Base-by-base conservation (phyloP, 306 rosid species). In the Ormosia emarginata region DNA sequence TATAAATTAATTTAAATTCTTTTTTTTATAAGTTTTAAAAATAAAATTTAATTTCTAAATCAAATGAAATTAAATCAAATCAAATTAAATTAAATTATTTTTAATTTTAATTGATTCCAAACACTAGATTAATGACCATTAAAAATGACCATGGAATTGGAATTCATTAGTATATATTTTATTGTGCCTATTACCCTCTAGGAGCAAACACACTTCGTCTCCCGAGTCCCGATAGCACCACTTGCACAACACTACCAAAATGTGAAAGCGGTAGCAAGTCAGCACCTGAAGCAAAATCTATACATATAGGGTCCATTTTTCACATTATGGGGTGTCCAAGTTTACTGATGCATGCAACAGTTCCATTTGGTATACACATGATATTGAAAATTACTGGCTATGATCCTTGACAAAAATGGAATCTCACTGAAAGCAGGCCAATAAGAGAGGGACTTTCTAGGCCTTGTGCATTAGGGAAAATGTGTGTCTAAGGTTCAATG, bases 231-330 rank as follows among this genome's bases (percentile, higher is more conserved):
- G 74, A 75, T 66, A 80, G 13, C 47, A 43, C 79, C 77, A 74
- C 69, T 79, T 62, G 44, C 85, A 70, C 62, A 47, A 79, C 74
- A 74, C 80, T 82, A 82, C 18, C 50, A 47, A 64, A 61, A 32
- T 62, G n/a, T 68, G 82, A 55, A 77, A 79, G 87, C 83, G 85
- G 89, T 3, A 55, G 79, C 43, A 73, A 67, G 86, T 69, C 73
- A 70, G 74, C 77, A 75, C 71, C 71, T 53, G 79, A 86, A 68
- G 55, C 49, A 71, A 67, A 56, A 47, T 75, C 43, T 56, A 81
- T 4, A 24, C n/a, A n/a, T 24, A 59, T 34, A 40, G 78, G 87
- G 81, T 75, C 83, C 83, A 80, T 86, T 55, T 75, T 49, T 71
- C 74, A 57, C 71, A 80, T 83, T 72, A 84, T 68, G 87, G 70